Percentiles rank a stretch among this genome's conserved stretches.
These are phyloP conservation scores for Scalesia atractyloides DNA, from an alignment of 129 eudicot genomes.

Conservation along the genomic window DNA sequence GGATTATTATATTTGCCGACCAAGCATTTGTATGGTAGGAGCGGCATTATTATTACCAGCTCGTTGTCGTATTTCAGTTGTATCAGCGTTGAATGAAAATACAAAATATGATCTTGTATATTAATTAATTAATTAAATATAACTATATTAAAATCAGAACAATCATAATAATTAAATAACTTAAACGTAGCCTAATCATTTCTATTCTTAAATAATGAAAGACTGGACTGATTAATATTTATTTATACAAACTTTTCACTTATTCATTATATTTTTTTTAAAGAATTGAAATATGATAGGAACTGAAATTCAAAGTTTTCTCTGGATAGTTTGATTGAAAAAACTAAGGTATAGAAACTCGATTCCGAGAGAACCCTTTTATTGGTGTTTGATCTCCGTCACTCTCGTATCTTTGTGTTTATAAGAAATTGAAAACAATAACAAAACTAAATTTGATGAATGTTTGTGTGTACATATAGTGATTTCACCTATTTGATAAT, in stretches of 20 bases:
- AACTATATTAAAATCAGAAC: background rate
- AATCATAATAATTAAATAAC: background rate
- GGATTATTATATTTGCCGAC: conserved; percentile 37
- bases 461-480: no score
- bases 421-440: no score
- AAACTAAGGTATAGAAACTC: no score
- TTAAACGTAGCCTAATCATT: background rate
- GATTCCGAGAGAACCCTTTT: no score
- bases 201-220: background rate
- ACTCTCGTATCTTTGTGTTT: no score
- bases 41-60: conserved; percentile 26
- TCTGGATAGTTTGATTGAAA: no score
- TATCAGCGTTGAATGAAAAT: conserved; percentile 16
- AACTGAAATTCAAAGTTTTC: no score
- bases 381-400: no score
- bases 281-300: no score
- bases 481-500: no score
- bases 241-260: background rate
- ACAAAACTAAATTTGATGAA: no score
- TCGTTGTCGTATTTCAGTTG: conserved; percentile 28
- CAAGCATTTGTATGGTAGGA: conserved; percentile 36
- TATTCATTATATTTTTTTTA: background rate
- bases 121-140: background rate
- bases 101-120: conserved; percentile 9
- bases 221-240: background rate